These are phyloP conservation scores for Prunus mira DNA, from an alignment of 306 rosid genomes.

Conservation along the genomic window DNA sequence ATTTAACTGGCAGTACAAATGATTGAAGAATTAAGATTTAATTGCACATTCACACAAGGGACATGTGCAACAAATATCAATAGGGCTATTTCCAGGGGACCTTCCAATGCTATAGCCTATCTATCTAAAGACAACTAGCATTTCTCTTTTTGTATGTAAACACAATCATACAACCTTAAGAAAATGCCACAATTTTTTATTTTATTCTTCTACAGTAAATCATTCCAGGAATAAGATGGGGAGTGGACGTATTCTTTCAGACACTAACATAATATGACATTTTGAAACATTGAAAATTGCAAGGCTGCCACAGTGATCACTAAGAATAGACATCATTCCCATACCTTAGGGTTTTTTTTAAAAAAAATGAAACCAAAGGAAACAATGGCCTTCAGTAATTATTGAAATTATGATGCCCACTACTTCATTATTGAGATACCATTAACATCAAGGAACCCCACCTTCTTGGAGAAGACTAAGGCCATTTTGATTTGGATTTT, in stretches of 20 bases:
- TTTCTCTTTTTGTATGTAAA: not conserved
- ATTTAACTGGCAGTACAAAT: not conserved
- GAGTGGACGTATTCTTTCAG: not conserved
- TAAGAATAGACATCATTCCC: not conserved
- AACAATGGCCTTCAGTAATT: not conserved
- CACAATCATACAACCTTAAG: not conserved
- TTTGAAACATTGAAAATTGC: not conserved
- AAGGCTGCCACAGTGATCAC: not conserved
- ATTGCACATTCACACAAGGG: not conserved
- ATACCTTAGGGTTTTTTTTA: not conserved
- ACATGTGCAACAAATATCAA: not conserved
- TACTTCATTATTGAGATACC: not conserved
- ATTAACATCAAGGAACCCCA: not conserved
- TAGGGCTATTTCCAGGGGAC: not conserved
- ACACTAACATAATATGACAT: not conserved
- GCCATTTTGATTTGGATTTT: not conserved
- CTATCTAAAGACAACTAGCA: not conserved
- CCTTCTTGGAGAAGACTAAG: not conserved
- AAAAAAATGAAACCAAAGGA: not conserved
- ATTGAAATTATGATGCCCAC: not conserved
- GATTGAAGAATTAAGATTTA: not conserved
- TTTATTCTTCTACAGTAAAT: not conserved
- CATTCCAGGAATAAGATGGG: not conserved
- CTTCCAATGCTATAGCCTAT: not conserved
- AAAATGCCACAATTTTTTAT: not conserved